Base-by-base conservation (phyloP, 208 protist genomes). In the Crithidia sp. region DNA sequence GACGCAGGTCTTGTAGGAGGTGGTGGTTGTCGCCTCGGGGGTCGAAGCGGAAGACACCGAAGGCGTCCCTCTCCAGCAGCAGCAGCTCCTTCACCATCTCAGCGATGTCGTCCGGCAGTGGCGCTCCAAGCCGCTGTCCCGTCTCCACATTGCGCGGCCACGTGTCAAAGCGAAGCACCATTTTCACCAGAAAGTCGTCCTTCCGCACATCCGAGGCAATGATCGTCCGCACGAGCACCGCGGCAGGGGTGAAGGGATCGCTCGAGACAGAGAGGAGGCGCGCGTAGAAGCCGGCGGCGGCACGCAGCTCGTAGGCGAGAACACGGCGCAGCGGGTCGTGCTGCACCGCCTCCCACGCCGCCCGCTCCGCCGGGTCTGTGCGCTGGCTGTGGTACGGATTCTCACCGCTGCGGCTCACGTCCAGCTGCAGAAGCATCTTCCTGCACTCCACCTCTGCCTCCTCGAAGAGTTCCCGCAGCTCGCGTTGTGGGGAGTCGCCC, bases 31-130 rank as follows among this genome's bases (percentile, higher is more conserved):
- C 89, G 40, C 85, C 85, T 45, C 87, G 89, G 3, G 83, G 72
- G 69, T 96, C 90, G 76, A 96, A 95, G 65, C 89, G 88, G 71
- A 87, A 89, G 9, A 61, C 58, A 12, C 89, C 92, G 78, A 95
- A 96, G 47, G 79, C 81, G 71, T 96, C 92, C 10, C 92, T 81
- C 79, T 96, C 89, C 4, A 96, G 61, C 58, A 95, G 67, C 54
- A 96, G 67, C 63, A 72, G 77, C 53, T 96, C 89, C 75, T 94
- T 90, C 53, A 96, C 77, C 68, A 89, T 82, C 57, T 82, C 86
- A 12, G 85, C 85, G 17, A 90, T 36, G 9, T 9, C 61, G 17
- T n/a, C 37, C 36, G 86, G 76, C 69, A 81, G 63, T 28, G 71
- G 13, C 14, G 58, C 19, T n/a, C 19, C 5, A 6, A 79, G 37